A percentile compares a stretch with the other conserved stretches of the same genome.
phyloP scores from a whole-genome alignment of 345 rosid species.

The Gossypium thurberi region DNA sequence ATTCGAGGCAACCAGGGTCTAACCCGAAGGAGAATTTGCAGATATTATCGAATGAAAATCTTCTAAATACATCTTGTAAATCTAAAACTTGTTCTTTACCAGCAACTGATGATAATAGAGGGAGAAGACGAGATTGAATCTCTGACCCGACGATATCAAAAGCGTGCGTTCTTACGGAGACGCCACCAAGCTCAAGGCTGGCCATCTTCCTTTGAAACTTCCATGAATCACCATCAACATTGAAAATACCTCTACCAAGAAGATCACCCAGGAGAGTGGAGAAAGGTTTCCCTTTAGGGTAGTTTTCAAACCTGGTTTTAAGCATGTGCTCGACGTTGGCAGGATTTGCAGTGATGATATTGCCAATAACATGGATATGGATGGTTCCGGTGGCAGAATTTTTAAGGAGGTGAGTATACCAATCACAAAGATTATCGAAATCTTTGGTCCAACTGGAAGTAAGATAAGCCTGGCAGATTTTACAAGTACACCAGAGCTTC shows the following conservation, averaged over 20 bases:
- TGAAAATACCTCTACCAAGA: conserved; percentile 69
- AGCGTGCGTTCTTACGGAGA: conserved; percentile 36
- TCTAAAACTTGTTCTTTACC: conserved; percentile 22
- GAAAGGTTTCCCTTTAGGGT: conserved; percentile 66
- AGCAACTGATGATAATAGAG: conserved; percentile 28
- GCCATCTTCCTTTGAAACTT: conserved; percentile 60
- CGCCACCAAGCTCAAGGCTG: conserved; percentile 51
- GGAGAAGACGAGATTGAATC: conserved; percentile 35
- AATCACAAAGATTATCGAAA: conserved; percentile 40
- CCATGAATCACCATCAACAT: conserved; percentile 63
- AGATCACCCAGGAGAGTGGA: conserved; percentile 53
- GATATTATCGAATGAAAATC: conserved; percentile 63
- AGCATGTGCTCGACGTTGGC: conserved; percentile 57
- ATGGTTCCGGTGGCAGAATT: conserved; percentile 35
- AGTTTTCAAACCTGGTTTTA: conserved; percentile 50
- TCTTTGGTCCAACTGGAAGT: conserved; percentile 29
- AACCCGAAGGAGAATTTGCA: conserved; percentile 59
- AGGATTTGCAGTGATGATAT: conserved; percentile 48
- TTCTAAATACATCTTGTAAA: conserved; percentile 54
- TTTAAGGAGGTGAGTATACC: conserved; percentile 38
- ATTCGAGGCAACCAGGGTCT: conserved; percentile 50
- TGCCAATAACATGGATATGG: conserved; percentile 41
- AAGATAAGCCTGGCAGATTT: conserved; percentile 30
- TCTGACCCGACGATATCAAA: conserved; percentile 38
- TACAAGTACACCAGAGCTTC: conserved; percentile 34